Evolutionary conservation across 202 grass and related monocot genomes (phyloP).

Genomic region (Saccharum hybrid): DNA sequence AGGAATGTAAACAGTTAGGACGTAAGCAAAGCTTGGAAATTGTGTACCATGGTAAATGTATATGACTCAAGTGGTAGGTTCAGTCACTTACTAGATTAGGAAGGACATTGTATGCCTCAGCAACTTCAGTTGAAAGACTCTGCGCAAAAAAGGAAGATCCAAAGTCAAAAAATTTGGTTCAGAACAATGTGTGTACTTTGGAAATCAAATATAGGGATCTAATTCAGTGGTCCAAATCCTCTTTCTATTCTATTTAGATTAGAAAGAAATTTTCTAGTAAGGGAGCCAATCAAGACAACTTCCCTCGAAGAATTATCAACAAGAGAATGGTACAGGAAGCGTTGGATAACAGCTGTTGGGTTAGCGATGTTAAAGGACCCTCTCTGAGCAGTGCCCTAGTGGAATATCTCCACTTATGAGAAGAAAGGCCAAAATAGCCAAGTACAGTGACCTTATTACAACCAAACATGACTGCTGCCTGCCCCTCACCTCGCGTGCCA

Average conservation of each 20-base stretch:
- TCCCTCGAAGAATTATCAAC: background rate
- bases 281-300: constrained; percentile 17
- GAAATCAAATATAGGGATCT: background rate
- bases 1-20: constrained; percentile 28
- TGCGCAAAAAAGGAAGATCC: constrained; percentile 50
- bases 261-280: constrained; percentile 16
- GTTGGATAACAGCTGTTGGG: background rate
- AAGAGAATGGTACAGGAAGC: constrained; percentile 12
- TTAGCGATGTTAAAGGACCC: background rate
- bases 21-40: constrained; percentile 23
- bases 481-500: no score
- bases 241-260: constrained; percentile 2
- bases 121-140: constrained; percentile 77
- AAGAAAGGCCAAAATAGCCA: no score
- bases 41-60: constrained; percentile 8
- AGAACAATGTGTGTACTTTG: constrained; percentile 33
- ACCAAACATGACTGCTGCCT: no score
- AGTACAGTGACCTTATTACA: no score
- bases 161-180: constrained; percentile 24
- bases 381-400: background rate
- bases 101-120: constrained; percentile 82
- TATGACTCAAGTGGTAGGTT: constrained; percentile 18
- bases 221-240: constrained; percentile 3
- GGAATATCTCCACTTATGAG: no score
- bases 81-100: constrained; percentile 83